Conservation (phyloP, 257 asterid species). For the Linderniella brevidens region DNA sequence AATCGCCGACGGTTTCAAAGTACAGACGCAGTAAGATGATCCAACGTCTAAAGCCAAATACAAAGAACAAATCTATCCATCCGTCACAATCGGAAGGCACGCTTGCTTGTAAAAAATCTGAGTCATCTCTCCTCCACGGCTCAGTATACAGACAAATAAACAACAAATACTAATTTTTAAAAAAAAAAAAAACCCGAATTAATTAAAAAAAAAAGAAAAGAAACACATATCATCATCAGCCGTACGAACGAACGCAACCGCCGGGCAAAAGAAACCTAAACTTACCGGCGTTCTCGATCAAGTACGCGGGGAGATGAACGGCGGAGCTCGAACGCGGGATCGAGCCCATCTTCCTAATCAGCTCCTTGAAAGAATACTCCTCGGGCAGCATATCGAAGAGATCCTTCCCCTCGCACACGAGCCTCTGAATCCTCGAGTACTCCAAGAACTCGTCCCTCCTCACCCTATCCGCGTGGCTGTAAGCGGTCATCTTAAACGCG, state of each 20-base stretch:
- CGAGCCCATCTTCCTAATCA: conserved; percentile 79
- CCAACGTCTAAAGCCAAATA: no score
- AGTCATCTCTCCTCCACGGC: no score
- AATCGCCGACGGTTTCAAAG: no score
- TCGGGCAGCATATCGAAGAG: conserved; percentile 87
- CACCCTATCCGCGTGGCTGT: conserved; percentile 56
- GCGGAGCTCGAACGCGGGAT: conserved; percentile 71
- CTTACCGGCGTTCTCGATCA: conserved; percentile 59
- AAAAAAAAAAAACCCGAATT: no score
- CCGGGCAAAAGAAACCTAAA: conserved; percentile 82
- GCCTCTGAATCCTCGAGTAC: conserved; percentile 52
- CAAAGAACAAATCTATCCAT: no score
- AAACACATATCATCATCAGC: no score
- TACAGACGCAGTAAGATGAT: no score
- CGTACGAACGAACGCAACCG: conserved; percentile 41
- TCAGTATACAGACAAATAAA: no score
- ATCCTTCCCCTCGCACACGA: conserved; percentile 66
- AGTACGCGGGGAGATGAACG: conserved; percentile 61
- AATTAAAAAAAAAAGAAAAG: no score
- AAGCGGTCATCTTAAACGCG: conserved; percentile 54
- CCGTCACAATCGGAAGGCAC: no score
- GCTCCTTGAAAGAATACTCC: conserved; percentile 68
- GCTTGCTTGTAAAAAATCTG: no score
- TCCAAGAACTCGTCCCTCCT: conserved; percentile 27
- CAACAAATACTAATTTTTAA: no score